Percentiles rank a stretch among this genome's conserved stretches.
Conservation (phyloP, 2,329 filamentous ascomycete genomes). For the Dothistroma pini region DNA sequence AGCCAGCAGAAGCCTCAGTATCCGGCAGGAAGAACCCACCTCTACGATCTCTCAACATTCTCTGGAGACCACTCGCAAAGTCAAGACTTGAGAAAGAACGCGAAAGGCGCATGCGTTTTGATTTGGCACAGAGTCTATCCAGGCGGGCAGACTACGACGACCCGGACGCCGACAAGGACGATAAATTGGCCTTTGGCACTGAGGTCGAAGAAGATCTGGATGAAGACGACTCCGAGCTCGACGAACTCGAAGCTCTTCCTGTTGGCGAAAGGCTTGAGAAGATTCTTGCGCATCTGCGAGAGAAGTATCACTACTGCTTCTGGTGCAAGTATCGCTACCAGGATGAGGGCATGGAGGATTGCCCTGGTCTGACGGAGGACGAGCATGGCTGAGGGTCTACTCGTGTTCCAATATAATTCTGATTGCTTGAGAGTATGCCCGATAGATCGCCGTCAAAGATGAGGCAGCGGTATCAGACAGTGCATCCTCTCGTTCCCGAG, state of each 20-base stretch:
- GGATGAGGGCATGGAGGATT: conserved; percentile 75
- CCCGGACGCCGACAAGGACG: conserved; percentile 65
- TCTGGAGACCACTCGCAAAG: conserved; percentile 74
- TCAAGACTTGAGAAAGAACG: conserved; percentile 66
- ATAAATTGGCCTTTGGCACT: conserved; percentile 64
- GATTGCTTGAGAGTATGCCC: too few species aligned
- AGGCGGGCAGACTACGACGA: conserved; percentile 65
- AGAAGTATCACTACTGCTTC: conserved; percentile 79
- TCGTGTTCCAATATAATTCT: too few species aligned
- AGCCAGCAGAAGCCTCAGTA: conserved; percentile 11
- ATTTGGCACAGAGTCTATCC: conserved; percentile 62
- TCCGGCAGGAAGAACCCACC: conserved; percentile 10
- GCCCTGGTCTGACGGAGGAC: conserved; percentile 82
- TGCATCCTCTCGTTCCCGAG: too few species aligned
- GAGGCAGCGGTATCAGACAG: too few species aligned
- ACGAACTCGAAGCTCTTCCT: conserved; percentile 70
- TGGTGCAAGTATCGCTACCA: conserved; percentile 90
- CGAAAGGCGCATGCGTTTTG: conserved; percentile 61
- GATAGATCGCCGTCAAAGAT: too few species aligned
- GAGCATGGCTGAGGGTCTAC: conserved; percentile 59
- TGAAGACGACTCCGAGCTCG: conserved; percentile 74
- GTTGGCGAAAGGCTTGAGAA: conserved; percentile 62
- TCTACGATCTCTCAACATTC: conserved; percentile 61
- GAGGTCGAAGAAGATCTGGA: conserved; percentile 65
- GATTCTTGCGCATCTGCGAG: conserved; percentile 66